Percentiles rank a stretch among this genome's conserved stretches.
These are phyloP conservation scores for Xylaria sp. DNA, from an alignment of 2,329 filamentous ascomycete species.

Conservation along the genomic window DNA sequence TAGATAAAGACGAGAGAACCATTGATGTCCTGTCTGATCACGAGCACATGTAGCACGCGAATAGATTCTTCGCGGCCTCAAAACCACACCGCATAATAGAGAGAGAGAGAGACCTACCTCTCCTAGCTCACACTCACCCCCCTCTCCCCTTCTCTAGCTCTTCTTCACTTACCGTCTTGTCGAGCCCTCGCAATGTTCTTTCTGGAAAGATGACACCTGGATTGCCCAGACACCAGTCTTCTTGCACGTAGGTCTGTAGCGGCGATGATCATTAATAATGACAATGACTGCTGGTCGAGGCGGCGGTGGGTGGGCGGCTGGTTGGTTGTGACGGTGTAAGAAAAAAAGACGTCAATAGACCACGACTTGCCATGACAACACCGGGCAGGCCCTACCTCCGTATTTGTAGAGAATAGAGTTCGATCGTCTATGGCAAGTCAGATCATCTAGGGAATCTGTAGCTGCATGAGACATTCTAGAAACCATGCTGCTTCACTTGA, in stretches of 20 bases:
- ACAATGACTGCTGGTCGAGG: background rate
- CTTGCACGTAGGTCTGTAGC: background rate
- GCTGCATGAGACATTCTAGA: background rate
- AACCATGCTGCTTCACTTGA: background rate
- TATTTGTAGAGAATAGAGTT: background rate
- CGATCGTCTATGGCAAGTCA: background rate
- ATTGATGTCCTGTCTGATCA: too few relatives aligned
- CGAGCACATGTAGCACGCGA: too few relatives aligned
- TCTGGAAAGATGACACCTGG: too few relatives aligned
- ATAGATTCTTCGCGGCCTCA: too few relatives aligned
- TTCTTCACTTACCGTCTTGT: too few relatives aligned
- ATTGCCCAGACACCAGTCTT: background rate
- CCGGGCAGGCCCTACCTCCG: background rate
- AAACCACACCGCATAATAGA: too few relatives aligned
- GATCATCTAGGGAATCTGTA: background rate
- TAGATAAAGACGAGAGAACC: too few relatives aligned
- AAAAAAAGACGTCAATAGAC: background rate
- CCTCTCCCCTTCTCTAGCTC: too few relatives aligned
- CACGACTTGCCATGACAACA: background rate
- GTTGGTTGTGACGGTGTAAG: background rate
- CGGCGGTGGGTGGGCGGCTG: background rate
- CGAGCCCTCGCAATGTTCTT: too few relatives aligned
- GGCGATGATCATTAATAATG: background rate
- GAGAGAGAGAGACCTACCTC: too few relatives aligned
- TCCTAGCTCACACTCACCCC: too few relatives aligned